These are phyloP conservation scores for Ophiocordyceps camponoti-saundersi DNA, from an alignment of 2,329 filamentous ascomycete species.

Conservation along the genomic window DNA sequence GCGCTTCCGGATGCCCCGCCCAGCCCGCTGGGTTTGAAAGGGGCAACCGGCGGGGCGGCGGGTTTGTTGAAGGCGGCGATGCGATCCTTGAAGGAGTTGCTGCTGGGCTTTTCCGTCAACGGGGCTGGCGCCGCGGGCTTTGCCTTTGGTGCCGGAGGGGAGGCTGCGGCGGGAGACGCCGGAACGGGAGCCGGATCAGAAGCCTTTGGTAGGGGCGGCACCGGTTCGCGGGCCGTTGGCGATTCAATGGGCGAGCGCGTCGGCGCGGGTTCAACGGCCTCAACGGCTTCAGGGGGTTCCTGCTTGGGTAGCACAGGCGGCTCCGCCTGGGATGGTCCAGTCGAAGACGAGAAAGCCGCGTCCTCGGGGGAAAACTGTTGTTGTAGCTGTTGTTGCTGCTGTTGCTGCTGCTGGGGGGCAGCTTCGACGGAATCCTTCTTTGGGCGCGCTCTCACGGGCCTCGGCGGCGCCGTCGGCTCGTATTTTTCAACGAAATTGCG, in stretches of 20 bases:
- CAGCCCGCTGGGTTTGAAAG: slow-evolving; percentile 64
- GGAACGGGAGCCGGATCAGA: slow-evolving; percentile 9
- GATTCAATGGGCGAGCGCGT: slow-evolving; percentile 15
- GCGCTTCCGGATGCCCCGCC: slow-evolving; percentile 32
- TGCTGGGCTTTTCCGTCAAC: slow-evolving; percentile 52
- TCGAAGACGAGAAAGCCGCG: slow-evolving; percentile 14
- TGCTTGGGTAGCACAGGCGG: slow-evolving; percentile 2
- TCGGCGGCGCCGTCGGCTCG: slow-evolving; percentile 77
- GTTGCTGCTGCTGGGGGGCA: slow-evolving; percentile 5
- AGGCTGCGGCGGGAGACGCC: slow-evolving; percentile 13
- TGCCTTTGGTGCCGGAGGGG: slow-evolving; percentile 12
- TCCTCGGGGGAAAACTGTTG: slow-evolving; percentile 18
- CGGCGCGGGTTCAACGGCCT: slow-evolving; percentile 10
- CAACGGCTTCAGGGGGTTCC: neutral
- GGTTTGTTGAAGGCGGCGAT: slow-evolving; percentile 95
- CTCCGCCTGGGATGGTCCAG: slow-evolving; percentile 13
- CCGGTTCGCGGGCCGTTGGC: neutral
- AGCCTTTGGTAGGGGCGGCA: slow-evolving; percentile 13
- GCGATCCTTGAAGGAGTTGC: slow-evolving; percentile 77
- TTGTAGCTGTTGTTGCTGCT: neutral
- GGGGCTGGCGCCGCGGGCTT: slow-evolving; percentile 46
- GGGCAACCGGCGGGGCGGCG: slow-evolving; percentile 69
- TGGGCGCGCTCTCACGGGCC: slow-evolving; percentile 56
- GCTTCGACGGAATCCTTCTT: slow-evolving; percentile 39
- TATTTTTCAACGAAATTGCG: slow-evolving; percentile 96